Conservation (phyloP, 1,284 basidiomycete genomes). For the Coriolopsis trogii region DNA sequence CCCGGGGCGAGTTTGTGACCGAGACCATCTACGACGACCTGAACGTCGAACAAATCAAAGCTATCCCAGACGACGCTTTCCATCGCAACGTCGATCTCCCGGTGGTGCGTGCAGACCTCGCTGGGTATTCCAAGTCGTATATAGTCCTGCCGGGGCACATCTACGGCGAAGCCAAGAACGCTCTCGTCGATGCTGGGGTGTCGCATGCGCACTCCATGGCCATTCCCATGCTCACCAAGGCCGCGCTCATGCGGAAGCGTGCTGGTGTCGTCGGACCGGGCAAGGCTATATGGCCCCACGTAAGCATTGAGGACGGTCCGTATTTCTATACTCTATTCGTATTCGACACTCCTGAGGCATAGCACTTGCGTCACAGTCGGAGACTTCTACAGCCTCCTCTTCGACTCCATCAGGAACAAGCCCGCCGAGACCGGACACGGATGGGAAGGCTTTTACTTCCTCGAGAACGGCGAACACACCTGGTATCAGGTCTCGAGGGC, state of each 20-base stretch:
- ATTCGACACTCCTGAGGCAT: neutral
- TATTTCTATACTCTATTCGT: constrained; percentile 9
- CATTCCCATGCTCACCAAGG: constrained; percentile 38
- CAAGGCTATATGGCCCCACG: constrained; percentile 33
- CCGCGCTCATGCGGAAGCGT: constrained; percentile 35
- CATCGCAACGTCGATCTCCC: constrained; percentile 39
- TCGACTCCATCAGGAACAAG: constrained; percentile 18
- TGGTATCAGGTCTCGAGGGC: constrained; percentile 38
- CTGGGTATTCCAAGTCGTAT: constrained; percentile 42
- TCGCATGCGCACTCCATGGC: constrained; percentile 42
- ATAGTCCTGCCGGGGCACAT: constrained; percentile 45
- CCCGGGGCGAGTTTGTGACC: constrained; percentile 33
- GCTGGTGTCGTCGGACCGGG: constrained; percentile 38
- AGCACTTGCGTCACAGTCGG: constrained; percentile 3
- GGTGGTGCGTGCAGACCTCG: constrained; percentile 37
- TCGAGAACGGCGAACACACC: constrained; percentile 45
- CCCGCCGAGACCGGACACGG: constrained; percentile 36
- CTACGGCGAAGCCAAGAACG: constrained; percentile 40
- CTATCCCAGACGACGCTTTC: constrained; percentile 34
- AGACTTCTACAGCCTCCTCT: constrained; percentile 23
- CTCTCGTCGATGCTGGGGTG: constrained; percentile 40
- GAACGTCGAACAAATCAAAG: constrained; percentile 38
- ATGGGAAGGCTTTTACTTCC: constrained; percentile 47
- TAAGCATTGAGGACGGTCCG: constrained; percentile 36
- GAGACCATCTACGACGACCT: constrained; percentile 41